A percentile compares a stretch with the other conserved stretches of the same genome.
Evolutionary conservation across 163 green algal genomes (phyloP).

Genomic region (Chlorella variabilis): DNA sequence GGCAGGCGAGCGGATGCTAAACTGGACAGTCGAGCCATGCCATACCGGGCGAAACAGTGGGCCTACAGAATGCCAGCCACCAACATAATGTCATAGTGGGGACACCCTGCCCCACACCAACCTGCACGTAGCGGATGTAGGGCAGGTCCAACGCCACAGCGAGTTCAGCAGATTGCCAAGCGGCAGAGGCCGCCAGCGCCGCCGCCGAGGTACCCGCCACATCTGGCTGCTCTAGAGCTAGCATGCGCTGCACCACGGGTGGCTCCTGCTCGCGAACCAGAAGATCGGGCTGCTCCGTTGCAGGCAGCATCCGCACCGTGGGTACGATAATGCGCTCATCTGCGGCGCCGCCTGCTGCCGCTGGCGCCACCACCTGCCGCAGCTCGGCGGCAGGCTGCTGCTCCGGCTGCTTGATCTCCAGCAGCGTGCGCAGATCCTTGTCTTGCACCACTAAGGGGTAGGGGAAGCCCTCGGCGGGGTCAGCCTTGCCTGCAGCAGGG

Average conservation of each 20-base stretch:
- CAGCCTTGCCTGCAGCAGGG: constrained; percentile 13
- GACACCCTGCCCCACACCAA: neutral
- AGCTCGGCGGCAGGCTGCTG: constrained; percentile 10
- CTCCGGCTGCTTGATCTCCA: constrained; percentile 45
- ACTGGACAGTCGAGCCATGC: no score
- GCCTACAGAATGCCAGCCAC: no score
- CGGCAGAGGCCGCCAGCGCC: neutral
- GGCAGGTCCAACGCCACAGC: constrained; percentile 40
- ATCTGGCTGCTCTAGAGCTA: neutral
- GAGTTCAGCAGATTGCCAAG: neutral
- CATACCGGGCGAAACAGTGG: no score
- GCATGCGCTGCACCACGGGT: constrained; percentile 27
- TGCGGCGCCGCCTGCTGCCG: neutral
- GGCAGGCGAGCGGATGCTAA: no score
- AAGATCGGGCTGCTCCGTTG: constrained; percentile 31
- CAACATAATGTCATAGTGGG: no score
- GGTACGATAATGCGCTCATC: constrained; percentile 34
- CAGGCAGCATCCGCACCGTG: constrained; percentile 19
- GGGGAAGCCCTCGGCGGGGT: constrained; percentile 37
- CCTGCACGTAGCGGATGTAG: constrained; percentile 51
- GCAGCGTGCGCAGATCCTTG: constrained; percentile 46
- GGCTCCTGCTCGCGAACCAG: constrained; percentile 27
- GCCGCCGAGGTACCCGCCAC: neutral
- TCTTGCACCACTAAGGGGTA: constrained; percentile 57
- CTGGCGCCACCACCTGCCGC: neutral